Conservation (phyloP, 108 stramenopile genomes). For the Cyclotella baltica region DNA sequence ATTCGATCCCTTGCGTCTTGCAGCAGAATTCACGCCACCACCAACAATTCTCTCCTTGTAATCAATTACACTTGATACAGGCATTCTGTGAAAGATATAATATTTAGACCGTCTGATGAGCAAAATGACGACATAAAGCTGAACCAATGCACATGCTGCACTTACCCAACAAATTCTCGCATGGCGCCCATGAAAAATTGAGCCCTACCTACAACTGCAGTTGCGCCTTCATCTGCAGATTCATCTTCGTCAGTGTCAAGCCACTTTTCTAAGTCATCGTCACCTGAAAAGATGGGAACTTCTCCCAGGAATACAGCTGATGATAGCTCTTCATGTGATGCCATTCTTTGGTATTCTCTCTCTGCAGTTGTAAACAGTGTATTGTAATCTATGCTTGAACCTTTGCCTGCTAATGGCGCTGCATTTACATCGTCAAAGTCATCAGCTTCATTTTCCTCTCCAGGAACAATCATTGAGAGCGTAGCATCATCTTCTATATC, state of each 20-base stretch:
- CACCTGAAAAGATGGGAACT: conserved; percentile 10
- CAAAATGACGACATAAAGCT: neutral
- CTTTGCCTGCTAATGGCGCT: neutral
- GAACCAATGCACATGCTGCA: neutral
- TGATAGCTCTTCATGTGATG: conserved; percentile 36
- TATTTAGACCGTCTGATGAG: no score
- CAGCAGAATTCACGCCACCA: conserved; percentile 61
- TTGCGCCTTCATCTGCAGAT: conserved; percentile 72
- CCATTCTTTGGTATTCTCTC: conserved; percentile 52
- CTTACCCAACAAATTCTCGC: conserved; percentile 73
- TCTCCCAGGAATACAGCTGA: conserved; percentile 27
- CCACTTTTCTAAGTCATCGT: conserved; percentile 59
- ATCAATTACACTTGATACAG: conserved; percentile 74
- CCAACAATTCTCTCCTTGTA: conserved; percentile 66
- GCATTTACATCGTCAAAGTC: conserved; percentile 47
- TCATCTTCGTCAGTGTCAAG: conserved; percentile 65
- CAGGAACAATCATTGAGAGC: conserved; percentile 33
- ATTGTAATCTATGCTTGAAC: conserved; percentile 33
- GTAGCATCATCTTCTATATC: conserved; percentile 50
- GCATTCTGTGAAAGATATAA: conserved; percentile 58
- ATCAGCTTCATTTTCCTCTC: conserved; percentile 30
- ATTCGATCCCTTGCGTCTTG: conserved; percentile 58
- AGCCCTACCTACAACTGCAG: conserved; percentile 75
- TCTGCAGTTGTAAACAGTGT: conserved; percentile 46
- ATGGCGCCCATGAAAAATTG: conserved; percentile 84